phyloP scores from a whole-genome alignment of 1,284 basidiomycete species.

The Vanrija sp. region DNA sequence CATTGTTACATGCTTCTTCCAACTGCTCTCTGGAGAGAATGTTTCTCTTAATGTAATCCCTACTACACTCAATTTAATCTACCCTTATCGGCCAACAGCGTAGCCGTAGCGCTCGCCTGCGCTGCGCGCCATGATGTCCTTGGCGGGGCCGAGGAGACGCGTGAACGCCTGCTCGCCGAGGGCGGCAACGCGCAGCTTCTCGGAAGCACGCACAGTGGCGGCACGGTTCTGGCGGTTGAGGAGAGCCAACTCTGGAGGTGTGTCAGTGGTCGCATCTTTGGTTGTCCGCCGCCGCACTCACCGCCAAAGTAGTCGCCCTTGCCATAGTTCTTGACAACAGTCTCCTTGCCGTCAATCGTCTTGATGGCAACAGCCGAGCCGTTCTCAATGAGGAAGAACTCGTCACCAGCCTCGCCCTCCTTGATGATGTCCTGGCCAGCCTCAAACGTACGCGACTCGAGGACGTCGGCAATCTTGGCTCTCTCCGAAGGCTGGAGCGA shows the following conservation, averaged over 20 bases:
- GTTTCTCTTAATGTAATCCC: not conserved
- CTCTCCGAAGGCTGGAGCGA: conserved; percentile 81
- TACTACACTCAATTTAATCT: not conserved
- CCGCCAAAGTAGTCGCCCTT: conserved; percentile 99
- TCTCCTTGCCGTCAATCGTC: conserved; percentile 61
- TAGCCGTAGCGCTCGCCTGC: conserved; percentile 48
- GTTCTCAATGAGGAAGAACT: conserved; percentile 95
- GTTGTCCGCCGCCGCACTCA: conserved; percentile 45
- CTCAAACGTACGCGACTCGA: conserved; percentile 75
- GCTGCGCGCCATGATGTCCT: conserved; percentile 50
- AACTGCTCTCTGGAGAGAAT: not conserved
- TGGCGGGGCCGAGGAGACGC: conserved; percentile 76
- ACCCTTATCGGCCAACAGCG: not conserved
- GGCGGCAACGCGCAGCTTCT: conserved; percentile 83
- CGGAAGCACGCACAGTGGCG: conserved; percentile 81
- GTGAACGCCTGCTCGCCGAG: conserved; percentile 93
- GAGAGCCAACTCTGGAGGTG: conserved; percentile 67
- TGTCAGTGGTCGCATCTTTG: not conserved
- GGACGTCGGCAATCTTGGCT: conserved; percentile 94
- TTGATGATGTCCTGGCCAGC: conserved; percentile 82
- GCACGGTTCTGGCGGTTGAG: conserved; percentile 82
- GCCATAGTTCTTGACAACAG: conserved; percentile 67
- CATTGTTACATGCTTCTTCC: not conserved
- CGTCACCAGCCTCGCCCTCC: conserved; percentile 92
- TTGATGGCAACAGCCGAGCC: conserved; percentile 87